Percentiles rank a stretch among this genome's conserved stretches.
These are phyloP conservation scores for Jimgerdemannia lactiflua DNA, from an alignment of 192 early-diverging fungal species.

Conservation along the genomic window DNA sequence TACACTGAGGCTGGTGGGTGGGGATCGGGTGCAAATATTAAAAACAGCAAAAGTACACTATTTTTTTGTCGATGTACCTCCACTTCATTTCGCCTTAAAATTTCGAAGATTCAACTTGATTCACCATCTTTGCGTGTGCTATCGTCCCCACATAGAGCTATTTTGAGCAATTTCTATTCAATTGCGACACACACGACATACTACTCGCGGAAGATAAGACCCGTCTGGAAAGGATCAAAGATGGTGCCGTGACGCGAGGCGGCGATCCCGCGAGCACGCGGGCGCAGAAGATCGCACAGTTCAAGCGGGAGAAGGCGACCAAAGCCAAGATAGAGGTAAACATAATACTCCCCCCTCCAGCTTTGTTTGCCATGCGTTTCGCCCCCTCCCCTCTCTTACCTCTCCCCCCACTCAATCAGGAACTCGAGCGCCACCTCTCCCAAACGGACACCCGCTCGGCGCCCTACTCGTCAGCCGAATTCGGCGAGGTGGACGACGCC, in stretches of 20 bases:
- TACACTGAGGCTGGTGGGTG: constrained; percentile 35
- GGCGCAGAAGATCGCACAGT: constrained; percentile 71
- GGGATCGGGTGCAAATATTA: constrained; percentile 42
- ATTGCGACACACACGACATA: constrained; percentile 32
- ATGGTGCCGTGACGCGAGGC: not conserved
- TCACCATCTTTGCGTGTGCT: too few relatives aligned
- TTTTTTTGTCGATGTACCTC: not conserved
- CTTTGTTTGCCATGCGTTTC: not conserved
- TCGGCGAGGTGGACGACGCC: constrained; percentile 62
- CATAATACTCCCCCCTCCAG: not conserved
- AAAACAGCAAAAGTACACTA: constrained; percentile 45
- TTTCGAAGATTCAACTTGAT: too few relatives aligned
- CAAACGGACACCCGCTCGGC: constrained; percentile 14
- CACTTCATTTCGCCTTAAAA: too few relatives aligned
- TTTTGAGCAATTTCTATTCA: constrained; percentile 31
- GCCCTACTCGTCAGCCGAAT: constrained; percentile 40
- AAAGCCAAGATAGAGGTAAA: constrained; percentile 46
- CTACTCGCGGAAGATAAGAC: constrained; percentile 19
- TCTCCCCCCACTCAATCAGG: not conserved
- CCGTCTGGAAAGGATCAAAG: constrained; percentile 18
- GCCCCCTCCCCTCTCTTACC: not conserved
- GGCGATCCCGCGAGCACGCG: constrained; percentile 52
- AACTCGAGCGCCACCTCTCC: constrained; percentile 4
- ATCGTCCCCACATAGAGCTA: constrained; percentile 23
- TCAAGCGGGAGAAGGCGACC: constrained; percentile 74